Evolutionary conservation across 805 yeast species (phyloP), one percentile per base, ranked within the genome.

Genomic region (Saccharomycopsis sp.): DNA sequence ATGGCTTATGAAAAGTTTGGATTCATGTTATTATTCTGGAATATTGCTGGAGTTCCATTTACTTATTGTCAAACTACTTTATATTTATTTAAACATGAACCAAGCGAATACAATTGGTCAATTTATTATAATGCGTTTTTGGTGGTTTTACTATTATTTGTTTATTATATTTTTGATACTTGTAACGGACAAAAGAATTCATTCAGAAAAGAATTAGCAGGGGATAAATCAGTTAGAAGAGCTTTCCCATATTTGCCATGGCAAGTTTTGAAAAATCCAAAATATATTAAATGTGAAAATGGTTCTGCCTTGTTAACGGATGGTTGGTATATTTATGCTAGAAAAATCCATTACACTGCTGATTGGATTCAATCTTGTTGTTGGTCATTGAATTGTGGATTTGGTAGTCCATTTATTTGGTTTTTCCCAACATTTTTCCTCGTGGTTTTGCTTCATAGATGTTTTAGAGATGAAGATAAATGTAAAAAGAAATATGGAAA

Each of bases 1-100:
- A 89, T 92, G 96, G 96, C 95, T 25, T 92, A 92, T 62, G 98
- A 92, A 62, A 92, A 92, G 64, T 92, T 92, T 54, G 98, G 98
- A n/a, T 92, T 92, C 69, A 88, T 92, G 97, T 74, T 92, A 50
- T 76, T 88, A 52, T 92, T 92, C 70, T 92, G 98, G 98, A 92
- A 92, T 66, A 86, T 92, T 59, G 96, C 96, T 25, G 98, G 98
- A 54, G 98, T 92, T 31, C 98, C 98, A 36, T 92, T 79, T 76
- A 89, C 97, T 32, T 92, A 92, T 67, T 86, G 96, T 62, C 96
- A 87, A 57, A 80, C 94, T 60, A 84, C 95, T 9, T 68, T 92
- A 53, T 92, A 64, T 67, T 64, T 92, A 53, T 78, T 77, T 51
- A 76, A 77, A 64, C 95, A 85, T 61, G 71, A 84, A 43, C 97